Evolutionary conservation across 2,329 filamentous ascomycete species (phyloP).

Genomic region (Teratosphaeria nubilosa): DNA sequence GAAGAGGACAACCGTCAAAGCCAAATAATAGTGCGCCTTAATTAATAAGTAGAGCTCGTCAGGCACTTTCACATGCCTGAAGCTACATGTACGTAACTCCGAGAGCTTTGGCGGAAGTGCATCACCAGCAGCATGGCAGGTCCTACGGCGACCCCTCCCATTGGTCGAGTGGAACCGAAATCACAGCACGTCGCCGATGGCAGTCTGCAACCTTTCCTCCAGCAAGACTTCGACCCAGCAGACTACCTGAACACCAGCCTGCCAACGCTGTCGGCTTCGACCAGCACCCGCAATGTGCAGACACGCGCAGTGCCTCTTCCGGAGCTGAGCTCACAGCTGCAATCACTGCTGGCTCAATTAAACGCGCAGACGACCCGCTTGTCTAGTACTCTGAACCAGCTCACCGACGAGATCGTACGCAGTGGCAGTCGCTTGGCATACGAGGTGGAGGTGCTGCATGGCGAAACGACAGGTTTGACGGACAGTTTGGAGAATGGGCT

Average conservation of each 20-base stretch:
- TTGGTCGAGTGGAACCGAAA: conserved; percentile 15
- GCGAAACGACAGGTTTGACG: conserved; percentile 70
- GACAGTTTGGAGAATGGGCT: conserved; percentile 68
- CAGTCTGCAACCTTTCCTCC: conserved; percentile 64
- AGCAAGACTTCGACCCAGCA: conserved; percentile 68
- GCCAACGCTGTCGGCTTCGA: conserved; percentile 51
- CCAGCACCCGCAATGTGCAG: conserved; percentile 23
- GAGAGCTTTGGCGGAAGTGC: too few relatives aligned
- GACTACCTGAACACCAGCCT: conserved; percentile 75
- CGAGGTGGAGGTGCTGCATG: conserved; percentile 85
- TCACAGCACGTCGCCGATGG: conserved; percentile 60
- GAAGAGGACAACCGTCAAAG: too few relatives aligned
- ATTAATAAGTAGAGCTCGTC: not conserved
- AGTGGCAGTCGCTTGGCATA: conserved; percentile 83
- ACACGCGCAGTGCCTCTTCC: conserved; percentile 48
- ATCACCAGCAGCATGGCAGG: not conserved
- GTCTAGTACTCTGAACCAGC: conserved; percentile 68
- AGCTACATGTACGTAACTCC: not conserved
- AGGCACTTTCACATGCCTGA: not conserved
- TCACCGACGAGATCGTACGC: conserved; percentile 90
- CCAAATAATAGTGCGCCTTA: too few relatives aligned
- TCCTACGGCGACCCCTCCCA: not conserved
- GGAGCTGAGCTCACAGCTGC: conserved; percentile 71
- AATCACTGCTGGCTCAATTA: conserved; percentile 75
- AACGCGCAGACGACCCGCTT: conserved; percentile 80